These are phyloP conservation scores for Botrytis hyacinthi DNA, from an alignment of 2,329 filamentous ascomycete species.

Conservation along the genomic window DNA sequence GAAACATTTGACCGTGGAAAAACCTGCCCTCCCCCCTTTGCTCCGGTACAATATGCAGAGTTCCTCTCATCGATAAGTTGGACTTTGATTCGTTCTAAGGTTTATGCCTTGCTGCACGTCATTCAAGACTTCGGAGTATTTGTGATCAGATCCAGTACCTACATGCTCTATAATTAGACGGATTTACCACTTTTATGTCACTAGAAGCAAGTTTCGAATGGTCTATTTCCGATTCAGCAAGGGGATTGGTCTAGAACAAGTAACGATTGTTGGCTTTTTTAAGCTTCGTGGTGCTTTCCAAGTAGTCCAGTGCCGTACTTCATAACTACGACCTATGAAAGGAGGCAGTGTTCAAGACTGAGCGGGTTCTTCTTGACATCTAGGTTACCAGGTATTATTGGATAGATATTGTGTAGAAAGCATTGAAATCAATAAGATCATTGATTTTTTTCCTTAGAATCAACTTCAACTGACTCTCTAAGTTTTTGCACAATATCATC, in stretches of 20 bases:
- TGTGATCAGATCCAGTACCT: background rate
- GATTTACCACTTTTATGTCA: background rate
- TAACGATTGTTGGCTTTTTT: background rate
- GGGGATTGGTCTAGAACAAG: background rate
- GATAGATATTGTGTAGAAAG: background rate
- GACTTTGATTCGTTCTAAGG: background rate
- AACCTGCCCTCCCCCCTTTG: too few species aligned
- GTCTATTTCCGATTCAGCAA: background rate
- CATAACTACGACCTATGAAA: background rate
- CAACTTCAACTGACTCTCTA: background rate
- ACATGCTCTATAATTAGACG: background rate
- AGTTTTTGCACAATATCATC: background rate
- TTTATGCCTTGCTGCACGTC: background rate
- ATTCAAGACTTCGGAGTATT: background rate
- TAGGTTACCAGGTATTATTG: background rate
- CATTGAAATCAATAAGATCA: background rate
- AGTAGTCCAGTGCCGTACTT: background rate
- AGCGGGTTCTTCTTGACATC: background rate
- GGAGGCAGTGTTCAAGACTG: background rate
- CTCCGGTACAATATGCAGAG: background rate
- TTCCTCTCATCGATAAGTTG: background rate
- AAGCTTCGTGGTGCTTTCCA: background rate
- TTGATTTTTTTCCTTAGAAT: background rate
- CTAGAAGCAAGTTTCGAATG: background rate
- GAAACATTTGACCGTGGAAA: rapidly evolving